Base-by-base conservation (phyloP, 257 asterid species). In the Rubia yunnanensis region DNA sequence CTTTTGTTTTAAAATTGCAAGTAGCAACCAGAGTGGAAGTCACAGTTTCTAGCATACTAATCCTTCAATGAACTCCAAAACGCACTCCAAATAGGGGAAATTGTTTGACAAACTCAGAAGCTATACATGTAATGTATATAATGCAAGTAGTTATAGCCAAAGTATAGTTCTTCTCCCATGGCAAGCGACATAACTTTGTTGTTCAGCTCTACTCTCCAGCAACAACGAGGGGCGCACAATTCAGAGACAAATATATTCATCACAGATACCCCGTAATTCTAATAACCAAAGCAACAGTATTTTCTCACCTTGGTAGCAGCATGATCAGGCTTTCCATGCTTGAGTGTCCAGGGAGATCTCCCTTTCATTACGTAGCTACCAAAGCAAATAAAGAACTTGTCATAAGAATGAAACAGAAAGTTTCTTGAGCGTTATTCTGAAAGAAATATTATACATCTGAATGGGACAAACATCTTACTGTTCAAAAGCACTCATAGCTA, bases 301-400 rank as follows among this genome's bases (percentile, higher is more conserved):
- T 58, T 49, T 58, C 91, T 79, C 79, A 89, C 99, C 66, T 80
- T 81, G 56, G 89, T 87, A 70, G 97, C 86, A 77, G 81, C 88
- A 48, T 92, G 95, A 74, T 92, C 97, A 38, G 97, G 96, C 76
- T 80, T 86, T 64, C 97, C 99, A 82, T 92, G 99, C 80, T 78
- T 87, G 81, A 92, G 78, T 0, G 96, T 92, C 96, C 89, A 86
- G 14, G 95, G 97, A 72, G 91, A 90, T 81, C 81, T 82, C 67
- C 97, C 99, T 78, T 72, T 86, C 88, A 85, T 76, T 73, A 92
- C 44, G 72, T 92, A 92, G 78, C 97, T 92, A 81, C 65, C 64
- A 71, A 69, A 60, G 64, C 72, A 44, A 61, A 67, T 68, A 75
- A 57, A 68, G 44, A 57, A 62, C 31, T 54, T 60, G 54, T 54